Evolutionary conservation across 139 green algal species (phyloP).

Genomic region (Picochlorum sp.): DNA sequence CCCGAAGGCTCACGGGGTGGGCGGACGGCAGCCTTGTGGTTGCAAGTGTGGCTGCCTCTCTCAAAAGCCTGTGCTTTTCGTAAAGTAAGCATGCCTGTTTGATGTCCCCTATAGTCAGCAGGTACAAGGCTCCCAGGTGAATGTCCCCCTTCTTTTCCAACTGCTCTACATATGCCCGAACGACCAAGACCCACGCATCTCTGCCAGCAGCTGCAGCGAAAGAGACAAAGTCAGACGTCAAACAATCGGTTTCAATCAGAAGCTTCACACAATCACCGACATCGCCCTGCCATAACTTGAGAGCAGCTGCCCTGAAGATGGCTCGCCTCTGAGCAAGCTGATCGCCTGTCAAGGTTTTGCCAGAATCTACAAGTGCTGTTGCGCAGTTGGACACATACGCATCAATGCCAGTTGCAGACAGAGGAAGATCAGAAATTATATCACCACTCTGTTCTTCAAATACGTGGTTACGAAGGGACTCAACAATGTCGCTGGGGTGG

Average conservation of each 20-base stretch:
- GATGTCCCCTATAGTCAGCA: conserved; percentile 16
- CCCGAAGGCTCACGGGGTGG: conserved; percentile 12
- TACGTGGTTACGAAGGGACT: no score
- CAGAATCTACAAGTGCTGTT: no score
- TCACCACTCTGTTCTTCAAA: no score
- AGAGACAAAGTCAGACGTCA: conserved; percentile 32
- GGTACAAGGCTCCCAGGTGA: conserved; percentile 16
- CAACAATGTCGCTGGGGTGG: no score
- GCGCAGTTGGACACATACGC: no score
- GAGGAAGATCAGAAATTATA: no score
- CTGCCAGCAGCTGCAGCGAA: conserved; percentile 23
- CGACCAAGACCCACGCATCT: conserved; percentile 17
- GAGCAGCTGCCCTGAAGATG: conserved; percentile 9
- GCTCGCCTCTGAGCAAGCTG: neutral
- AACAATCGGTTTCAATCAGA: conserved; percentile 19
- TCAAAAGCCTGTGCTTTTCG: conserved; percentile 13
- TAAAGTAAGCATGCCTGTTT: conserved; percentile 17
- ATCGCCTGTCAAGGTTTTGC: neutral
- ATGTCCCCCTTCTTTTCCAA: conserved; percentile 22
- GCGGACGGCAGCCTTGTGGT: conserved; percentile 13
- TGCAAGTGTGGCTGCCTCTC: conserved; percentile 16
- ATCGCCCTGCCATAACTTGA: conserved; percentile 19
- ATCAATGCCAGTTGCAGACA: no score
- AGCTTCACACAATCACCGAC: conserved; percentile 17
- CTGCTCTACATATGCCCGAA: conserved; percentile 12